Evolutionary conservation across 495 filamentous ascomycete genomes (phyloP), one percentile per base, ranked within the genome.

Genomic region (Xylaria scruposa): DNA sequence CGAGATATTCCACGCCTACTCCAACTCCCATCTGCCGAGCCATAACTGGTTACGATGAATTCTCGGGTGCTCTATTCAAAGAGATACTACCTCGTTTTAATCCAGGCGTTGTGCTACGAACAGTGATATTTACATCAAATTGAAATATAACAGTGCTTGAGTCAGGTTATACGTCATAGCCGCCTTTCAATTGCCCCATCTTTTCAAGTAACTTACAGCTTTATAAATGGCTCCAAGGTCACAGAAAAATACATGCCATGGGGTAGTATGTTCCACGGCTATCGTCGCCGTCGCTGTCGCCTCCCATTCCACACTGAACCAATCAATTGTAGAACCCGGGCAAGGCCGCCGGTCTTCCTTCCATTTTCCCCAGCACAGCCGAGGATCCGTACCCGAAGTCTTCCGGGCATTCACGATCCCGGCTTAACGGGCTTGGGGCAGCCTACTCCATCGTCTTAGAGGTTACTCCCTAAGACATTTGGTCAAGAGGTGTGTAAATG

Each of bases 321-420:
- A 69, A 69, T 69, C 67, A 69, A 19, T 38, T 60, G 13, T 3
- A 61, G 42, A 36, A 0, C 38, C 53, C 53, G 47, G 54, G 26
- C 19, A 60, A 69, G 53, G 44, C 26, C 24, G 67, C 67, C 67
- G 67, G 31, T 7, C 8, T 54, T 61, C 10, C 26, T 33, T 31
- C 67, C 56, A 36, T 49, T 36, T 44, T 13, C 54, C 54, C 36
- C 42, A 60, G 3, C 4, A 47, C 54, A 61, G 26, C 67, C 67
- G 67, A 69, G 54, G 67, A 59, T 69, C 54, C 42, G 31, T 69
- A 69, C 54, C 67, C 67, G 54, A 61, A 60, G 67, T 69, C 67
- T 69, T 60, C 67, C 67, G 67, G 54, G 21, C 53, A 36, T 47
- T 69, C 67, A 60, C 67, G 67, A 69, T 59, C 67, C 40, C 54